Base-by-base conservation (phyloP, 208 protist genomes). In the Jaenimonas drosophilae region DNA sequence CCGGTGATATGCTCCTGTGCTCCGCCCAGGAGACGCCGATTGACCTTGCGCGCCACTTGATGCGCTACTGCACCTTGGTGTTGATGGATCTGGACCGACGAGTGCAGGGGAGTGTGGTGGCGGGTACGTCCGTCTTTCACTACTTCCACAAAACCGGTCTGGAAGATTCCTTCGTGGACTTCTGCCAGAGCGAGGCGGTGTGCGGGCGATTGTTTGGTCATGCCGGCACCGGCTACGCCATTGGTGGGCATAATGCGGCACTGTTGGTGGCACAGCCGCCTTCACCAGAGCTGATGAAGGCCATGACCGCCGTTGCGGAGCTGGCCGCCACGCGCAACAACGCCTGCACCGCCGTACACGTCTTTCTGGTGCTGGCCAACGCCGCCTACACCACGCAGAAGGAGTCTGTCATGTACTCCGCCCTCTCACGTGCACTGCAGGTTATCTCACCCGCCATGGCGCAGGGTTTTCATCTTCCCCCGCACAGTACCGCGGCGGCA, bases 141-240 rank as follows among this genome's bases (percentile, higher is more conserved):
- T 88, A 88, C 59, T 88, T 91, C 44, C 39, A 67, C 41, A 76
- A 79, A 38, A 72, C 58, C 33, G 70, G 65, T 30, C 54, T 79
- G 28, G 55, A 58, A 0, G 60, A 69, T 39, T 61, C 70, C 0
- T 90, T 90, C 47, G 71, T 66, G 19, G 71, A 90, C 40, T 71
- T 71, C 43, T 83, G 74, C 44, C 54, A 60, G 42, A 77, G 76
- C 33, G 76, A 86, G 30, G 52, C 58, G 16, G 63, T 87, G 33
- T 72, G 61, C 42, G 46, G 55, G 5, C 68, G 54, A 5, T 59
- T 90, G 14, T 71, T 90, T 40, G 81, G 76, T n/a, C 51, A 76
- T 32, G 60, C 60, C 27, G 73, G 56, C 2, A 49, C 14, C 33
- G 30, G 59, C 12, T 43, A 65, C 20, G 59, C 45, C 12, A 21